Conservation (phyloP, 768 basidiomycete species). For the Lactarius vividus region DNA sequence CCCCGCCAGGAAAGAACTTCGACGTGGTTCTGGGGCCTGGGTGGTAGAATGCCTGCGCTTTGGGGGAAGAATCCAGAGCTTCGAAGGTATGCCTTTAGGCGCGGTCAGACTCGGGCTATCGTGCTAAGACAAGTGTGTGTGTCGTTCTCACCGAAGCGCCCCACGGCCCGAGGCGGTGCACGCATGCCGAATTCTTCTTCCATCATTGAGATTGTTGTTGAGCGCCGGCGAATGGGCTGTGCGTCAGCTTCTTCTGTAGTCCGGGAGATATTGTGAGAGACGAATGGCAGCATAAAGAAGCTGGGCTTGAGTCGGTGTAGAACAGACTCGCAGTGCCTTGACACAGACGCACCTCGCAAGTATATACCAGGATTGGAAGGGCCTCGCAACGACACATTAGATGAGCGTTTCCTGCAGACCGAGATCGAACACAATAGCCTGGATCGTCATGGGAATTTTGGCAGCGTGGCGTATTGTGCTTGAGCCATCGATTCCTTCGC, state of each 20-base stretch:
- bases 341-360: neutral
- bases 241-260: neutral
- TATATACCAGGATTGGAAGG: conserved; percentile 1
- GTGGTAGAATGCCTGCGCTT: conserved; percentile 8
- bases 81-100: conserved; percentile 8
- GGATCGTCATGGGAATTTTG: neutral
- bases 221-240: conserved; percentile 1
- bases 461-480: neutral
- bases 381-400: neutral
- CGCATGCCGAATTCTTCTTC: conserved; percentile 19
- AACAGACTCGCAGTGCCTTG: neutral
- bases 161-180: neutral
- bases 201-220: conserved; percentile 19
- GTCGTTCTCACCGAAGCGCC: conserved; percentile 8
- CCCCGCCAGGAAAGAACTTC: neutral
- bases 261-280: neutral
- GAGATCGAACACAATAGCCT: neutral
- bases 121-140: neutral
- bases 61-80: conserved; percentile 5
- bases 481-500: neutral
- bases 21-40: conserved; percentile 13
- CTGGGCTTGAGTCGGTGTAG: neutral
- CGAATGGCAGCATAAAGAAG: neutral
- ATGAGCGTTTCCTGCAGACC: neutral
- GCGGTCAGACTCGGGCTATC: neutral